Evolutionary conservation across 306 rosid species (phyloP), one percentile per base, ranked within the genome.

Genomic region (Quercus cerris): DNA sequence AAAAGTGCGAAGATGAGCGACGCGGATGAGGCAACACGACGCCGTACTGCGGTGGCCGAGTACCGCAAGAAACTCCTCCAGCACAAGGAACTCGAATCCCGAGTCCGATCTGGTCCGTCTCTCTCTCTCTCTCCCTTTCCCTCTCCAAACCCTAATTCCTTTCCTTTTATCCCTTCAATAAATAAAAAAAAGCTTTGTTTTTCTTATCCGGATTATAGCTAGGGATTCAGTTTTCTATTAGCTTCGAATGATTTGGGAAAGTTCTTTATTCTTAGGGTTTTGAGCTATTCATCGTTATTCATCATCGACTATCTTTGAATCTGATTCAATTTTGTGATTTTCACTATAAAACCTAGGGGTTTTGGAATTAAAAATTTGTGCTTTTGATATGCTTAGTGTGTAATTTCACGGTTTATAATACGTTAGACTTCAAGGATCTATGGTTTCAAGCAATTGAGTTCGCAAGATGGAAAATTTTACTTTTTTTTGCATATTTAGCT

Each of bases 51-150:
- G 14, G 86, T 85, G 55, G 83, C 88, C 4, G 96, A 91, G 1
- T 93, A 93, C 81, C 93, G 94, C 22, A 93, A 91, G 87, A 89
- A 90, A 77, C 92, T 93, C 62, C 97, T 93, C 70, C 94, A 88
- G 82, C 97, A 93, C 86, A 95, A 93, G 80, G 99, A 95, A 85
- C 82, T 93, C 74, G 97, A 95, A 25, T 85, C 97, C 77, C 81
- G 94, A 78, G 97, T 91, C 5, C 96, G 98, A 85, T 81, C 97
- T 64, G 94, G 99, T 95, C 80, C 6, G 91, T 81, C 74, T 69
- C 76, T 64, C 20, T 1, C 52, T 5, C 61, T n/a, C n/a, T n/a
- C n/a, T n/a, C n/a, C n/a, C n/a, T n/a, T n/a, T 10, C 3, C 33
- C 35, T 67, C 20, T 35, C 72, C 7, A 33, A 33, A 79, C 77